Evolutionary conservation across 2,329 filamentous ascomycete genomes (phyloP).

Genomic region (Alternaria tenuissima): DNA sequence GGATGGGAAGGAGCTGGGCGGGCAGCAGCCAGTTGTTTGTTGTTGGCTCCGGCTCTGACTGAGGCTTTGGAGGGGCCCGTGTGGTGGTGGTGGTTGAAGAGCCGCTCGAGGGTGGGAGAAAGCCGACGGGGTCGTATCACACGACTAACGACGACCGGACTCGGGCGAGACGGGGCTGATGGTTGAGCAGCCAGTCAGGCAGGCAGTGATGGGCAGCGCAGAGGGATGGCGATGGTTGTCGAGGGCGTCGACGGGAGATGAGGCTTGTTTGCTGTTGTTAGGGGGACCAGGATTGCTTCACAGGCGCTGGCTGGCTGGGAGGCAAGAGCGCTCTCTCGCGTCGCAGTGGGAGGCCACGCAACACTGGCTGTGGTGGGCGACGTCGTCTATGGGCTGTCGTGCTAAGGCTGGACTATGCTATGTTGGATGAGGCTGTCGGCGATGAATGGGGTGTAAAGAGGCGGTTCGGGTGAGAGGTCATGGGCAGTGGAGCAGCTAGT

Average conservation of each 20-base stretch:
- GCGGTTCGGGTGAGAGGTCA: conserved; percentile 29
- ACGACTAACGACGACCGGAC: conserved; percentile 19
- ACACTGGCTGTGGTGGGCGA: conserved; percentile 2
- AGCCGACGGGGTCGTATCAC: conserved; percentile 21
- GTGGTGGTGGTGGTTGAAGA: conserved; percentile 13
- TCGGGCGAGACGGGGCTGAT: conserved; percentile 11
- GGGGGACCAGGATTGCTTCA: conserved; percentile 33
- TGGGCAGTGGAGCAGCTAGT: conserved; percentile 28
- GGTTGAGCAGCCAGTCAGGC: conserved; percentile 10
- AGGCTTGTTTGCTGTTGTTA: conserved; percentile 45
- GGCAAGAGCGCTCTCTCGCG: conserved; percentile 15
- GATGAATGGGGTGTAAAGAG: conserved; percentile 34
- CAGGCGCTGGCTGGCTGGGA: conserved; percentile 18
- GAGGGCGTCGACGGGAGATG: conserved; percentile 29
- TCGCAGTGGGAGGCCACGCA: conserved; percentile 23
- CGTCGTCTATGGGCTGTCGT: conserved; percentile 4
- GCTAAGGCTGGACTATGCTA: conserved; percentile 26
- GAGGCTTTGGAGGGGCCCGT: conserved; percentile 18
- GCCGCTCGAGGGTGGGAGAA: conserved; percentile 19
- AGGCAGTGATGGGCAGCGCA: conserved; percentile 2
- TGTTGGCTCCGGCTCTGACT: conserved; percentile 3
- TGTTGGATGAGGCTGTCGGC: conserved; percentile 41
- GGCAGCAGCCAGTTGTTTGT: conserved; percentile 2
- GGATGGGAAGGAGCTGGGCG: conserved; percentile 22
- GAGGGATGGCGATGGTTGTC: conserved; percentile 31